These are phyloP conservation scores for Heliamphora exappendiculata DNA, from an alignment of 148 eudicot species.

Conservation along the genomic window DNA sequence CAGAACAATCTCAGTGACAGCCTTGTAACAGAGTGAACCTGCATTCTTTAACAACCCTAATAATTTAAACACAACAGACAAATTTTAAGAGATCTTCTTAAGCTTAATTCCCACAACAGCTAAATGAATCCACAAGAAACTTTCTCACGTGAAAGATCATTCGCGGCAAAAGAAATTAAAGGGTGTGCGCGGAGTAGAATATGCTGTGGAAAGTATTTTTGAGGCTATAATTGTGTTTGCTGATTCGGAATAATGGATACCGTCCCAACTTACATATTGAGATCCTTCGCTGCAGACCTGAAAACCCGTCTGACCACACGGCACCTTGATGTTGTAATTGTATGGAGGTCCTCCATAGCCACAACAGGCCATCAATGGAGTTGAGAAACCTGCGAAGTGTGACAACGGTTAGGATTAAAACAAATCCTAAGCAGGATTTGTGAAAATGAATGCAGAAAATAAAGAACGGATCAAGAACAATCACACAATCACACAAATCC, in stretches of 20 bases:
- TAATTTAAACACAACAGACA: neutral
- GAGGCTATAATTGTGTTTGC: slow-evolving; percentile 64
- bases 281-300: slow-evolving; percentile 55
- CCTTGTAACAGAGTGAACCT: neutral
- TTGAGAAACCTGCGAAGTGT: slow-evolving; percentile 53
- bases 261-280: slow-evolving; percentile 70
- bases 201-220: slow-evolving; percentile 56
- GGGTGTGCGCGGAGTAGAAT: slow-evolving; percentile 53
- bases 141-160: neutral
- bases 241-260: slow-evolving; percentile 81
- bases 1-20: neutral
- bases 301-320: slow-evolving; percentile 61
- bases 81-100: neutral
- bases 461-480: too few species aligned
- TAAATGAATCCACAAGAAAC: too few species aligned
- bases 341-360: slow-evolving; percentile 89
- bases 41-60: neutral
- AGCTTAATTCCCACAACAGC: neutral
- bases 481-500: too few species aligned
- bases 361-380: slow-evolving; percentile 83
- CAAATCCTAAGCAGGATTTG: too few species aligned
- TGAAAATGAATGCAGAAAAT: too few species aligned
- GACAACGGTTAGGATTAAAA: too few species aligned
- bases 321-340: slow-evolving; percentile 52
- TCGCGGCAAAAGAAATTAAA: slow-evolving; percentile 67